Evolutionary conservation across 345 rosid genomes (phyloP), one percentile per base, ranked within the genome.

Genomic region (Noccaea bulbosa): DNA sequence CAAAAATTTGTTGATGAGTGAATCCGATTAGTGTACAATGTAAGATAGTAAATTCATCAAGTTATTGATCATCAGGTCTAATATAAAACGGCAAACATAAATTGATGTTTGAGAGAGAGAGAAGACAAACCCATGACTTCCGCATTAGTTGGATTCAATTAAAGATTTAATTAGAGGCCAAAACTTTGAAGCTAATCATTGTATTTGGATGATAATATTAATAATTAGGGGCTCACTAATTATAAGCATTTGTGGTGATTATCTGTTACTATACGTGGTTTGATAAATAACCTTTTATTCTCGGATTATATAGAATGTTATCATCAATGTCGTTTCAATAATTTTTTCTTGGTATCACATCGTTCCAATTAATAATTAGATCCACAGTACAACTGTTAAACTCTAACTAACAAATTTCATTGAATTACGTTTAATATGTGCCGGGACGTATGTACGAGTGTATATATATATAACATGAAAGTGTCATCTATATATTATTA

Each of bases 61-160:
- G 14, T 70, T 48, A 38, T 56, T 38, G 30, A 27, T 27, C 20
- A 65, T 65, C 14, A 49, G 6, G 27, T 43, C 10, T 6, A 20
- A 35, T 46, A 16, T 46, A 16, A 35, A 73, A 43, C 57, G 52
- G 22, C 46, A n/a, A 17, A 58, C 44, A 32, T 40, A 65, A 65
- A 65, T 9, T 58, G 61, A 58, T 49, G 67, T 66, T 27, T 27
- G 20, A 57, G 35, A 48, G 58, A 35, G 40, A 69, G 20, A 48
- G 50, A 57, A 63, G 75, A 58, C 70, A 75, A 75, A 46, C 66
- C 79, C 75, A 75, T 75, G 66, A 69, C 79, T 55, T 75, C 70
- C 70, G 59, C 66, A 62, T 62, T 75, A 75, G 54, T 75, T 75
- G 70, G 60, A 62, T 69, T 75, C 45, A 75, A 75, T 69, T 69